Evolutionary conservation across 129 eudicot species (phyloP).

Genomic region (Centrapalus pauciflorus): DNA sequence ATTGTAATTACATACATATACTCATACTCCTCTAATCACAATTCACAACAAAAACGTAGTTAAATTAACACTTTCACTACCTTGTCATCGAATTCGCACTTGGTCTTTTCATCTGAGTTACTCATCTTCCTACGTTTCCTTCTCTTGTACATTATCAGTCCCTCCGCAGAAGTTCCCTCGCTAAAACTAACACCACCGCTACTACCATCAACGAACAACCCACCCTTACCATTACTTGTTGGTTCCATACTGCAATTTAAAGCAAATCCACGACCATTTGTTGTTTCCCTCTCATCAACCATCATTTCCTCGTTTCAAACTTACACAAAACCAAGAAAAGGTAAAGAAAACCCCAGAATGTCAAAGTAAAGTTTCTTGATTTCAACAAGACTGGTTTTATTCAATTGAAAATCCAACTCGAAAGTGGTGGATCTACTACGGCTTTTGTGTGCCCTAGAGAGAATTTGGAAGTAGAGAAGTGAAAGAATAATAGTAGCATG

Average conservation of each 20-base stretch:
- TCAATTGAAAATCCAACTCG: neutral
- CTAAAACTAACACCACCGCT: slow-evolving; percentile 12
- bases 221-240: neutral
- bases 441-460: slow-evolving; percentile 16
- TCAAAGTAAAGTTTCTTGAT: neutral
- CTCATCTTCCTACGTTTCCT: slow-evolving; percentile 26
- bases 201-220: neutral
- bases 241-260: slow-evolving; percentile 13
- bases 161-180: slow-evolving; percentile 16
- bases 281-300: slow-evolving; percentile 13
- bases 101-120: slow-evolving; percentile 3
- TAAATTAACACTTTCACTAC: neutral
- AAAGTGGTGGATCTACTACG: neutral
- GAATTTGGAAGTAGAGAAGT: neutral
- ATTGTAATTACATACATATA: neutral
- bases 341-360: slow-evolving; percentile 8
- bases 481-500: neutral
- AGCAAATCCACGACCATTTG: slow-evolving; percentile 13
- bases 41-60: neutral
- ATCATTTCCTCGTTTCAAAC: slow-evolving; percentile 1
- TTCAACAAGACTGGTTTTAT: neutral
- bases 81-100: neutral
- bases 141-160: slow-evolving; percentile 10
- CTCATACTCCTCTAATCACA: neutral
- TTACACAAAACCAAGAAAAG: neutral